phyloP scores from a whole-genome alignment of 768 basidiomycete species.

The Serendipita sp. region DNA sequence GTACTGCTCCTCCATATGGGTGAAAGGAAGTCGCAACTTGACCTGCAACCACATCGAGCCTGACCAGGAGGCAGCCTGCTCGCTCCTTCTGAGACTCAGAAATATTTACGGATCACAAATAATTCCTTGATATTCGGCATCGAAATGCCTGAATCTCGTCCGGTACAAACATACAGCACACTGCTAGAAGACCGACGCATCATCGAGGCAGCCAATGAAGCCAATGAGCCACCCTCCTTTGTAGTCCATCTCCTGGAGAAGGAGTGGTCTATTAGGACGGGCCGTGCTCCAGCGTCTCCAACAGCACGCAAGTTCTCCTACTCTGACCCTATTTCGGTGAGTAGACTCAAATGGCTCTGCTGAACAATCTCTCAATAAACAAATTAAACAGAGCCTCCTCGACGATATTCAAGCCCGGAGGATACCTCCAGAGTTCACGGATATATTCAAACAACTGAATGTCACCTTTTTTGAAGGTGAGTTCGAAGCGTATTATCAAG shows the following conservation, averaged over 20 bases:
- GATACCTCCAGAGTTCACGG: conserved; percentile 75
- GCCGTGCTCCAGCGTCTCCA: conserved; percentile 27
- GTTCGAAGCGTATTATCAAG: neutral
- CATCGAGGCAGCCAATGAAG: conserved; percentile 42
- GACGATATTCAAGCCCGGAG: conserved; percentile 72
- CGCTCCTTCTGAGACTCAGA: neutral
- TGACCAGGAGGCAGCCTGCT: neutral
- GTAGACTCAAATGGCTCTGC: conserved; percentile 10
- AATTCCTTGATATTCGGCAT: neutral
- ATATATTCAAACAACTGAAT: conserved; percentile 55
- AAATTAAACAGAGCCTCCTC: conserved; percentile 41
- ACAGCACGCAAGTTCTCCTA: conserved; percentile 42
- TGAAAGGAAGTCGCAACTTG: conserved; percentile 12
- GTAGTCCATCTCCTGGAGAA: conserved; percentile 64
- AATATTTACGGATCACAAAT: neutral
- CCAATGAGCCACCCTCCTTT: conserved; percentile 56
- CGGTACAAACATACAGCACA: conserved; percentile 14
- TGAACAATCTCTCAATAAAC: conserved; percentile 7
- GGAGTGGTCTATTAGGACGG: conserved; percentile 69
- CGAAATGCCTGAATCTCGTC: neutral
- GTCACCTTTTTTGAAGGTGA: conserved; percentile 76
- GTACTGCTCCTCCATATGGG: conserved; percentile 32
- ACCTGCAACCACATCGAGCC: neutral
- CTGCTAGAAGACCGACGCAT: conserved; percentile 59
- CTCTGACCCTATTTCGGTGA: conserved; percentile 55